A percentile compares a stretch with the other conserved stretches of the same genome.
Evolutionary conservation across 1,284 basidiomycete species (phyloP).

Genomic region (Rhodotorula sp.): DNA sequence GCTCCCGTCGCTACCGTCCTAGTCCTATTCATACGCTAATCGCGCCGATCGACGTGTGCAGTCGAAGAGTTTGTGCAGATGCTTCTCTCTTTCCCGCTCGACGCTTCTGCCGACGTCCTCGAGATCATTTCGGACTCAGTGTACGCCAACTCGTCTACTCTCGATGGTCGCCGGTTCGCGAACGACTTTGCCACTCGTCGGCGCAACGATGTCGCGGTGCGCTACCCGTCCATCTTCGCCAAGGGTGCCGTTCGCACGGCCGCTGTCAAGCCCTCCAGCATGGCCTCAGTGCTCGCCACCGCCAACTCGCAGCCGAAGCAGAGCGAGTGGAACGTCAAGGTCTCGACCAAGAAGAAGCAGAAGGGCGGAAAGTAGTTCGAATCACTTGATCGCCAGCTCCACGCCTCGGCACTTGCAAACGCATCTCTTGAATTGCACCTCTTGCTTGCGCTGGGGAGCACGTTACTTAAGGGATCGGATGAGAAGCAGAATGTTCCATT

Average conservation of each 20-base stretch:
- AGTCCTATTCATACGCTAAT: not conserved
- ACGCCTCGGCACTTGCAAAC: not conserved
- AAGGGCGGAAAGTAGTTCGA: slow-evolving; percentile 36
- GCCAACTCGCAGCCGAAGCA: slow-evolving; percentile 23
- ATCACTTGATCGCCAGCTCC: not conserved
- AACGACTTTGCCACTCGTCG: slow-evolving; percentile 43
- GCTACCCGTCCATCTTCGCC: slow-evolving; percentile 34
- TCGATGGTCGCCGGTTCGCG: slow-evolving; percentile 85
- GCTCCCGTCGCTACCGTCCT: not conserved
- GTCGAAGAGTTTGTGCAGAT: slow-evolving; percentile 92
- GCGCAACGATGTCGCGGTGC: slow-evolving; percentile 40
- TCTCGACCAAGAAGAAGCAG: slow-evolving; percentile 43
- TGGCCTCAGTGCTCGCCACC: slow-evolving; percentile 40
- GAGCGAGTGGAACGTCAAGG: slow-evolving; percentile 42
- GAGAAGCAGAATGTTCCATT: not conserved
- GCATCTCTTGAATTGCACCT: not conserved
- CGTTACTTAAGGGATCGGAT: not conserved
- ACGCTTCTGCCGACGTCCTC: slow-evolving; percentile 68
- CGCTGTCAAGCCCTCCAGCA: slow-evolving; percentile 20
- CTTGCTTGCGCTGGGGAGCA: not conserved
- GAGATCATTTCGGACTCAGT: slow-evolving; percentile 84
- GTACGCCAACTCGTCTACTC: slow-evolving; percentile 87
- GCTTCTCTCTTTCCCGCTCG: slow-evolving; percentile 74
- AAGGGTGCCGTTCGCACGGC: slow-evolving; percentile 15
- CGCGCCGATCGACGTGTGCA: slow-evolving; percentile 46